Base-by-base conservation (phyloP, 257 asterid species). In the Fraxinus pennsylvanica region DNA sequence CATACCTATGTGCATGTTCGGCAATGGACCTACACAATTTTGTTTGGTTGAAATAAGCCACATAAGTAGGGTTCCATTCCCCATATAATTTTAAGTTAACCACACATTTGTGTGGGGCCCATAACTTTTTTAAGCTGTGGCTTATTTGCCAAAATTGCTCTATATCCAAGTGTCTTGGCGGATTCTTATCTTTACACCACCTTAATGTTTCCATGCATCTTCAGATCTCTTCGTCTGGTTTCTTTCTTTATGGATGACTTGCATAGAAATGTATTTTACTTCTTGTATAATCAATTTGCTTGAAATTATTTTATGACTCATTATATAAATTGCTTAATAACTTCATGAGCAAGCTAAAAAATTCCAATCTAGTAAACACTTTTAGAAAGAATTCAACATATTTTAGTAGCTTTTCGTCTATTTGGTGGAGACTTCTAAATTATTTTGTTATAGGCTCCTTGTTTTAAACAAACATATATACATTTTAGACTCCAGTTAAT, bases 91-190 rank as follows among this genome's bases (percentile, higher is more conserved):
- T 43, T 43, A 38, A 38, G 43, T 38, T 36, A 43, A 2, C 4
- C 4, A 10, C 15, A 9, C 15, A 43, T 43, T 43, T 43, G 3
- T 9, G 50, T 43, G 5, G 52, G 17, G 52, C 52, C 5, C 52
- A 43, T 43, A 43, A 12, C 52, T 43, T 43, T 9, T 43, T 9
- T 9, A 9, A 43, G 52, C 52, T 12, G 15, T 43, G 52, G 52
- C 14, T 43, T 10, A 43, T 43, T 43, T 41, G 5, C 52, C 15
- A 43, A 39, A 39, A 43, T 43, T 43, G 17, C 52, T 43, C 52
- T 43, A 59, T 57, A 74, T 73, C 5, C 47, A 19, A 54, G 50
- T 6, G 32, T 30, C 76, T 73, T 73, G 30, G 32, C 70, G n/a
- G 54, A 30, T 30, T n/a, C 22, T 12, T 74, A 5, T 74, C 38